These are phyloP conservation scores for Xerocomus potaroensis DNA, from an alignment of 768 basidiomycete genomes.

Conservation along the genomic window DNA sequence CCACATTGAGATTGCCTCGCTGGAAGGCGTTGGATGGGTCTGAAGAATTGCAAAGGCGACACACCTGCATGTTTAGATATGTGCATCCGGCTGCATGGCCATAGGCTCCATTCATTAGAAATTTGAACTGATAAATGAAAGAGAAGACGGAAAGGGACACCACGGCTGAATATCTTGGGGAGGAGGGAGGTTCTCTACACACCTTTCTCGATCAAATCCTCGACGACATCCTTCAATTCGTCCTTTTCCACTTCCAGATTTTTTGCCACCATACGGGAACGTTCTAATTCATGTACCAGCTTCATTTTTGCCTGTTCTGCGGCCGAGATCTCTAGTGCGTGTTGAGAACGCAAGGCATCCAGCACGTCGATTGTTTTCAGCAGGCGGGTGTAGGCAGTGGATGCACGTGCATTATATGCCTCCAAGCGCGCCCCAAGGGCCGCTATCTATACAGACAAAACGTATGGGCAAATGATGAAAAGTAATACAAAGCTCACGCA, in stretches of 20 bases:
- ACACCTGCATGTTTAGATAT: slow-evolving; percentile 42
- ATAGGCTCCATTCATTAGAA: slow-evolving; percentile 40
- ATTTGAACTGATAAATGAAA: slow-evolving; percentile 37
- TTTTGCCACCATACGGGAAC: slow-evolving; percentile 31
- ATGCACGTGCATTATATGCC: slow-evolving; percentile 36
- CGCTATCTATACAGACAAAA: slow-evolving; percentile 21
- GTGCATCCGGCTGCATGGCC: slow-evolving; percentile 43
- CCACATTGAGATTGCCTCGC: slow-evolving; percentile 19
- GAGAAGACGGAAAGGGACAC: neutral
- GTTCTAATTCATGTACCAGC: slow-evolving; percentile 37
- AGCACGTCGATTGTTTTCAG: slow-evolving; percentile 46
- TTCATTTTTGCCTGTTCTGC: slow-evolving; percentile 31
- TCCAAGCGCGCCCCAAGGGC: slow-evolving; percentile 30
- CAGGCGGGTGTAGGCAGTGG: slow-evolving; percentile 44
- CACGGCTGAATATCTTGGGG: slow-evolving; percentile 1
- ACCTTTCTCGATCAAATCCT: slow-evolving; percentile 59
- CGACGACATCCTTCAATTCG: slow-evolving; percentile 51
- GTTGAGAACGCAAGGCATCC: slow-evolving; percentile 39
- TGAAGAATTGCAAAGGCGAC: slow-evolving; percentile 17
- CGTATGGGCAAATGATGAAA: neutral
- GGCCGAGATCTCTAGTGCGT: slow-evolving; percentile 38
- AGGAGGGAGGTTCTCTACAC: slow-evolving; percentile 14
- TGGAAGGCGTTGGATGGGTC: slow-evolving; percentile 13
- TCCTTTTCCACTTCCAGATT: slow-evolving; percentile 45
- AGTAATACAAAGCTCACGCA: slow-evolving; percentile 4